A percentile compares a stretch with the other conserved stretches of the same genome.
These are phyloP conservation scores for Friedmanniomyces endolithicus DNA, from an alignment of 495 filamentous ascomycete genomes.

Conservation along the genomic window DNA sequence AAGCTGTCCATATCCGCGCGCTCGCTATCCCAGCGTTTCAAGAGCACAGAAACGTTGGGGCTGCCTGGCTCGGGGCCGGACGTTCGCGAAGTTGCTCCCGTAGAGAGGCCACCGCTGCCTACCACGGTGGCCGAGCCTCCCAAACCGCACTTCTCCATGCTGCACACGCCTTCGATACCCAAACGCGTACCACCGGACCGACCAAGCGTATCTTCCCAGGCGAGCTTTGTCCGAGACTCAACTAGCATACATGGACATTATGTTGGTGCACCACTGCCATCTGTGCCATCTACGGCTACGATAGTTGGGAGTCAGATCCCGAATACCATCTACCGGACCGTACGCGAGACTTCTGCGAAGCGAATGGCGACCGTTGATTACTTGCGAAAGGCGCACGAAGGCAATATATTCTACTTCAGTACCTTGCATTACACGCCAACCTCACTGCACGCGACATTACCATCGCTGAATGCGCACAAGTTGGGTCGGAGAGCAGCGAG, in stretches of 20 bases:
- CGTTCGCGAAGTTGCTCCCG: not conserved
- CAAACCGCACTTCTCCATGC: conserved; percentile 2
- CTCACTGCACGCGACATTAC: conserved; percentile 58
- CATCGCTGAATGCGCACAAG: conserved; percentile 73
- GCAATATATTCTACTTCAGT: conserved; percentile 94
- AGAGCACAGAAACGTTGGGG: conserved; percentile 5
- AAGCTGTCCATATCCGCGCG: conserved; percentile 14
- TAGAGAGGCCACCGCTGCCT: not conserved
- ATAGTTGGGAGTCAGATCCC: conserved; percentile 44
- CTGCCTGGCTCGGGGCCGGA: not conserved
- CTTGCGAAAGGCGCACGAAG: conserved; percentile 69
- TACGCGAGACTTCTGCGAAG: conserved; percentile 81
- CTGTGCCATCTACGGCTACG: conserved; percentile 10
- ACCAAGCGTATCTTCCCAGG: conserved; percentile 4
- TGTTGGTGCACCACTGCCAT: not conserved
- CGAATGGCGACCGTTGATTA: conserved; percentile 95
- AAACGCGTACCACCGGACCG: conserved; percentile 7
- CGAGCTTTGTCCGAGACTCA: conserved; percentile 9
- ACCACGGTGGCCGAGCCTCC: not conserved
- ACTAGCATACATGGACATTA: not conserved
- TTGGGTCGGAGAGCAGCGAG: conserved; percentile 79
- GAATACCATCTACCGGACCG: conserved; percentile 60
- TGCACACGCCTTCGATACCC: conserved; percentile 6
- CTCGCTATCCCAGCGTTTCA: conserved; percentile 15
- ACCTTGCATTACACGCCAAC: conserved; percentile 78